Conservation (phyloP, 176 grass and related monocot genomes). For the Dactylis glomerata region DNA sequence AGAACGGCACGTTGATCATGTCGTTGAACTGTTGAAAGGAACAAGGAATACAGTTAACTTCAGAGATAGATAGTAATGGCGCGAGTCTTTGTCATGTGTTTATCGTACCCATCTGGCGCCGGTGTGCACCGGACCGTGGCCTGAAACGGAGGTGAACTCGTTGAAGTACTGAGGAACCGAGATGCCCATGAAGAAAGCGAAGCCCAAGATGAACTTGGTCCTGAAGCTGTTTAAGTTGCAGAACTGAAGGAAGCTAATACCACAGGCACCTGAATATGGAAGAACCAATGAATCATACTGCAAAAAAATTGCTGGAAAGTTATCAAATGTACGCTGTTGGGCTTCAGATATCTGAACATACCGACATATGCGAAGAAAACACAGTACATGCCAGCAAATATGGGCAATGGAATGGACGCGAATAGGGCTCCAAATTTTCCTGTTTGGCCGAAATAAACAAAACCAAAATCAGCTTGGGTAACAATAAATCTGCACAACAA, state of each 20-base stretch:
- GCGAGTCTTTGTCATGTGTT: neutral
- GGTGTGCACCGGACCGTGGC: slow-evolving; percentile 88
- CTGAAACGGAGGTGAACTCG: slow-evolving; percentile 68
- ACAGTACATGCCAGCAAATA: slow-evolving; percentile 94
- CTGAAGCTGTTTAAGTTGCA: slow-evolving; percentile 93
- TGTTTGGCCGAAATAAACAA: slow-evolving; percentile 32
- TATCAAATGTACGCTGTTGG: neutral
- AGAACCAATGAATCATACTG: neutral
- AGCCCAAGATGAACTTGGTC: slow-evolving; percentile 92
- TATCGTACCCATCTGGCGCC: slow-evolving; percentile 76
- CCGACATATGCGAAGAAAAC: slow-evolving; percentile 86
- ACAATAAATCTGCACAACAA: neutral
- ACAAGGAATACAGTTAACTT: neutral
- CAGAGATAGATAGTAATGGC: neutral
- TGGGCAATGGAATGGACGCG: slow-evolving; percentile 76
- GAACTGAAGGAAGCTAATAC: slow-evolving; percentile 83
- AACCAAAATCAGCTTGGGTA: neutral
- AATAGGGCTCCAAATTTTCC: slow-evolving; percentile 97
- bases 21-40: slow-evolving; percentile 72
- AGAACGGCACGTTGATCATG: slow-evolving; percentile 88
- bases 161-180: slow-evolving; percentile 98
- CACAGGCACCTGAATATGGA: slow-evolving; percentile 52
- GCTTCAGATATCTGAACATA: slow-evolving; percentile 33
- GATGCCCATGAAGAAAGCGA: slow-evolving; percentile 86
- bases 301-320: neutral